Evolutionary conservation across 345 rosid species (phyloP).

Genomic region (Angophora floribunda): DNA sequence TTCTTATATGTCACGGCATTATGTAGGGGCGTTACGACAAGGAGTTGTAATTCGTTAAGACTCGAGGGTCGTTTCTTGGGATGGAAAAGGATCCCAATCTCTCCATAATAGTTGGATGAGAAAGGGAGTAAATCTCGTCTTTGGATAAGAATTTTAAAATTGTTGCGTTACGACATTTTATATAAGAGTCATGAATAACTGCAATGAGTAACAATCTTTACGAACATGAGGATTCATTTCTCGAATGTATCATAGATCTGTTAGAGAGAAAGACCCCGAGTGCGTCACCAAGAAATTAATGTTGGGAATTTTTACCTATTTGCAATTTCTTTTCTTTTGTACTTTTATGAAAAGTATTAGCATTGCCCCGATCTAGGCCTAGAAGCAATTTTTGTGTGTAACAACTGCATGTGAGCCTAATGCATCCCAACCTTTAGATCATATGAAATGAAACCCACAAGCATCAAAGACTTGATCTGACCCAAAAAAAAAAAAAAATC

Average conservation of each 20-base stretch:
- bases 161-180: too few relatives aligned
- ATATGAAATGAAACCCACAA: accelerated
- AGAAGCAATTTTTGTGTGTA: too few relatives aligned
- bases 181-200: too few relatives aligned
- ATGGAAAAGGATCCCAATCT: background rate
- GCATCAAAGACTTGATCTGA: background rate
- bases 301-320: background rate
- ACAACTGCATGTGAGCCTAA: background rate
- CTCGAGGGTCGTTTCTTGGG: background rate
- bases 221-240: background rate
- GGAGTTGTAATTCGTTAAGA: background rate
- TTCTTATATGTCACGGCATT: background rate
- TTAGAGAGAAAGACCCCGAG: background rate
- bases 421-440: background rate
- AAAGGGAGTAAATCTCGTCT: background rate
- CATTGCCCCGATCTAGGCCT: background rate
- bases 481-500: too few relatives aligned
- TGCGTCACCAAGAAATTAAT: background rate
- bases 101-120: background rate
- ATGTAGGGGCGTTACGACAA: background rate
- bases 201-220: background rate
- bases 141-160: background rate
- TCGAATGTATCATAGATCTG: background rate
- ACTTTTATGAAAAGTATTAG: background rate
- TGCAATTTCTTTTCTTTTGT: background rate